Percentiles rank a stretch among this genome's conserved stretches.
phyloP scores from a whole-genome alignment of 768 basidiomycete species.

The Panaeolus cyanescens region DNA sequence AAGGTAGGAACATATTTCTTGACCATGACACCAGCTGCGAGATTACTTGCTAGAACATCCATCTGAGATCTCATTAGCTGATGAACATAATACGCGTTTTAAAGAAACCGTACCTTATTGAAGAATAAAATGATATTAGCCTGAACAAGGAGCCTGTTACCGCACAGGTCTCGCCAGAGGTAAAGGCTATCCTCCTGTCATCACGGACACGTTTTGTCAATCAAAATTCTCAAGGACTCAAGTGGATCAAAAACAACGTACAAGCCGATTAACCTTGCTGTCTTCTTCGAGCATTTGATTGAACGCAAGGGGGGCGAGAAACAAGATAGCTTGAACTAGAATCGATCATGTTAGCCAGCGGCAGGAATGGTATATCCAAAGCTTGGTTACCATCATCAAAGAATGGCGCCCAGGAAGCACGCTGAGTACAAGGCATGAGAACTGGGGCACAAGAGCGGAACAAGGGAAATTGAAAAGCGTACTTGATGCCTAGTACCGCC shows the following conservation, averaged over 20 bases:
- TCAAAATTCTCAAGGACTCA: background rate
- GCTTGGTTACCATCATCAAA: slow-evolving; percentile 63
- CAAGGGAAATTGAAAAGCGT: slow-evolving; percentile 6
- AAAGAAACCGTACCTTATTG: slow-evolving; percentile 55
- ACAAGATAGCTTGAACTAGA: slow-evolving; percentile 75
- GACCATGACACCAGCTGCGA: slow-evolving; percentile 57
- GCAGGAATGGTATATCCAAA: background rate
- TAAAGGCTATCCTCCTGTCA: slow-evolving; percentile 70
- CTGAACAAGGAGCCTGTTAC: slow-evolving; percentile 57
- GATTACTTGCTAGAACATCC: slow-evolving; percentile 59
- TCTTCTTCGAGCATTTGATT: slow-evolving; percentile 77
- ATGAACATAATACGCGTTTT: background rate
- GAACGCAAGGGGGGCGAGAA: slow-evolving; percentile 78
- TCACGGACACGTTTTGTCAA: background rate
- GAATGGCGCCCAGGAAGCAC: slow-evolving; percentile 73
- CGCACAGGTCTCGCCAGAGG: slow-evolving; percentile 73
- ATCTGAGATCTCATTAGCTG: slow-evolving; percentile 17
- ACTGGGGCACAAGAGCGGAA: background rate
- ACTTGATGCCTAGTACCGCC: slow-evolving; percentile 62
- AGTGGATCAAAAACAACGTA: slow-evolving; percentile 16
- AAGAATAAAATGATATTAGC: slow-evolving; percentile 75
- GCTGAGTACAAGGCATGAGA: slow-evolving; percentile 29
- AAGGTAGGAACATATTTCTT: slow-evolving; percentile 65
- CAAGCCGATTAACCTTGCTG: slow-evolving; percentile 62
- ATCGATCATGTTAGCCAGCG: background rate